phyloP scores from a whole-genome alignment of 2,329 filamentous ascomycete species.

The Akanthomyces dipterigenus region DNA sequence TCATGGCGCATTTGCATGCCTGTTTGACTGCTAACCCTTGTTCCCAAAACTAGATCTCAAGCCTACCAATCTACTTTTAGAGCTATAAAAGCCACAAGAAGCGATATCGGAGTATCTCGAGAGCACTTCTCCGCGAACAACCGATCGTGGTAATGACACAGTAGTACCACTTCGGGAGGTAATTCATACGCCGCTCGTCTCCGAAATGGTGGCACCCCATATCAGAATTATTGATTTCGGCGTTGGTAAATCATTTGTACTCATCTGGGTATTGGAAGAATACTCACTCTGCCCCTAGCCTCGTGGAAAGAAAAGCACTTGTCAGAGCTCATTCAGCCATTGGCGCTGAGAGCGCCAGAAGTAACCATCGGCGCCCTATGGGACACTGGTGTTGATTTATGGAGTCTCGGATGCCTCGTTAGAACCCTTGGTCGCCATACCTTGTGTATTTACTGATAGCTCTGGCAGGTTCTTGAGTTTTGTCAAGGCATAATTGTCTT shows the following conservation, averaged over 20 bases:
- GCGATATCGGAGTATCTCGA: not conserved
- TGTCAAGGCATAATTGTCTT: slow-evolving; percentile 3
- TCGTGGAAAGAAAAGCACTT: slow-evolving; percentile 19
- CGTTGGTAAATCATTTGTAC: not conserved
- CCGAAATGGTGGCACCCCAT: not conserved
- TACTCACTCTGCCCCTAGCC: slow-evolving; percentile 14
- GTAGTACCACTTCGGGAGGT: not conserved
- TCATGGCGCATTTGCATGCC: not conserved
- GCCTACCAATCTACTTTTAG: slow-evolving; percentile 4
- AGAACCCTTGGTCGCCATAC: not conserved
- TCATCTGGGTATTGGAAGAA: not conserved
- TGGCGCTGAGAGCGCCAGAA: slow-evolving; percentile 19
- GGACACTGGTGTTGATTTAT: slow-evolving; percentile 17
- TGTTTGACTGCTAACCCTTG: not conserved
- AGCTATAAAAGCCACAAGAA: not conserved
- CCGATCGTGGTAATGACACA: not conserved
- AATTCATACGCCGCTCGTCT: slow-evolving; percentile 2
- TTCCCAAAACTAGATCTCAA: not conserved
- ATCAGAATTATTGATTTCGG: slow-evolving; percentile 12
- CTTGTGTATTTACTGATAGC: not conserved
- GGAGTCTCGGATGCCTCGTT: slow-evolving; percentile 17
- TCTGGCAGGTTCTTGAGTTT: not conserved
- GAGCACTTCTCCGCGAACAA: not conserved
- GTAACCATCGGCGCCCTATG: slow-evolving; percentile 19
- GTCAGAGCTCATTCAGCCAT: slow-evolving; percentile 19